These are phyloP conservation scores for Aureobasidium sp. DNA, from an alignment of 2,329 filamentous ascomycete genomes.

Conservation along the genomic window DNA sequence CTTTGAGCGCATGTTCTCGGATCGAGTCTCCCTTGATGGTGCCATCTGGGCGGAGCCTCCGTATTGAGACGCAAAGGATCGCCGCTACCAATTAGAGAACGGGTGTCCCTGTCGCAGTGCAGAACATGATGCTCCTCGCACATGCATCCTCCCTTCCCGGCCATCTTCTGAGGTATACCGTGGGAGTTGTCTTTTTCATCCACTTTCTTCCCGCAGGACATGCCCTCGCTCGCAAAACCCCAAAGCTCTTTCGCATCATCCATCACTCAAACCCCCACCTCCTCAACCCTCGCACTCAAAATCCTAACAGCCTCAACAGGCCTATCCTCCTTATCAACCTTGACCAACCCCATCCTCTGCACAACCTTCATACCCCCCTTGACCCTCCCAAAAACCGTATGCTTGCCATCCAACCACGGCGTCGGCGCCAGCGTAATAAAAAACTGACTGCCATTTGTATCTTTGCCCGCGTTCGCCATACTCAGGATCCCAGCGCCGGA, in stretches of 20 bases:
- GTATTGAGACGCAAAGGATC: too few species aligned
- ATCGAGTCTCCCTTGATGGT: neutral
- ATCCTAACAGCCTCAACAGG: constrained; percentile 80
- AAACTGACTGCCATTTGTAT: constrained; percentile 94
- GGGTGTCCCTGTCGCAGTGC: too few species aligned
- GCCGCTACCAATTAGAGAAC: too few species aligned
- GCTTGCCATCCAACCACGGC: constrained; percentile 94
- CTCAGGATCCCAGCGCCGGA: constrained; percentile 87
- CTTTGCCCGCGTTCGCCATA: constrained; percentile 91
- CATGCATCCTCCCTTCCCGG: too few species aligned
- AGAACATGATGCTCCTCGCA: too few species aligned
- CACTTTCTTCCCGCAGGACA: neutral
- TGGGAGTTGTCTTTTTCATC: too few species aligned
- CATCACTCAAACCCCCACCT: constrained; percentile 23
- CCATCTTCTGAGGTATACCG: too few species aligned
- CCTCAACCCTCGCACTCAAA: constrained; percentile 59
- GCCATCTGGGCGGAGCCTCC: neutral
- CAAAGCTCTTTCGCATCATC: neutral
- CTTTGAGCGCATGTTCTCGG: neutral
- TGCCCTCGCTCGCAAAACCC: neutral
- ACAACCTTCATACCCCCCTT: constrained; percentile 77
- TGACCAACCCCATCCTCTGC: constrained; percentile 79
- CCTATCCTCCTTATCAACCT: constrained; percentile 72
- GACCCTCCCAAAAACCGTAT: constrained; percentile 92
- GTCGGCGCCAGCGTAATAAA: constrained; percentile 92